Base-by-base conservation (phyloP, 164 flowering plant species). In the Macadamia integrifolia region DNA sequence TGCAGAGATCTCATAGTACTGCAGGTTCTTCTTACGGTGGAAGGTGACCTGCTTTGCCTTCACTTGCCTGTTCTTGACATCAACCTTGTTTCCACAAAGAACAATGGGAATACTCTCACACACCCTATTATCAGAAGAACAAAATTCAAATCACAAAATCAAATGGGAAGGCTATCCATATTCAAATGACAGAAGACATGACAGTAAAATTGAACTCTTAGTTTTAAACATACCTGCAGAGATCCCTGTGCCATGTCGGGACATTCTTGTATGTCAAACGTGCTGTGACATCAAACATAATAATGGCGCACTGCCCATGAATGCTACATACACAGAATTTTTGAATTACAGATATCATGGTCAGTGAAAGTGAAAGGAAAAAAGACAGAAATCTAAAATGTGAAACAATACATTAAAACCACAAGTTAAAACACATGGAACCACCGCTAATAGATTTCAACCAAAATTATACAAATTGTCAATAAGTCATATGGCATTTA, bases 231-330 rank as follows among this genome's bases (percentile, higher is more conserved):
- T n/a, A 89, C 94, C 95, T 73, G 91, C 92, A 89, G 35, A 89
- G 89, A 80, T 91, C 97, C 1, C 95, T 77, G 59, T 91, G 97
- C 97, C 95, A 91, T 64, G 90, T 89, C 6, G 97, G 94, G n/a
- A 91, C 95, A 76, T 91, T 91, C 74, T 91, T 89, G 23, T 23
- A 23, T 23, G 23, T 23, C 23, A 23, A 23, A 0, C 23, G 23
- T 23, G 23, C 23, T 23, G 23, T 23, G 23, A 23, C 95, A 80
- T 91, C 97, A 78, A 91, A 91, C 97, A 91, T 89, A 59, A 91
- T 89, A 50, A 91, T 89, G 3, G 94, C 97, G 77, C 95, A 91
- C 65, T 91, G 95, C 31, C 97, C 95, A 79, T 91, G 95, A 67
- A 91, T 89, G 67, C 95, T 89, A 87, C 80, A 79, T 3, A 68